phyloP scores from a whole-genome alignment of 257 asterid species.

The Solanum phureja region DNA sequence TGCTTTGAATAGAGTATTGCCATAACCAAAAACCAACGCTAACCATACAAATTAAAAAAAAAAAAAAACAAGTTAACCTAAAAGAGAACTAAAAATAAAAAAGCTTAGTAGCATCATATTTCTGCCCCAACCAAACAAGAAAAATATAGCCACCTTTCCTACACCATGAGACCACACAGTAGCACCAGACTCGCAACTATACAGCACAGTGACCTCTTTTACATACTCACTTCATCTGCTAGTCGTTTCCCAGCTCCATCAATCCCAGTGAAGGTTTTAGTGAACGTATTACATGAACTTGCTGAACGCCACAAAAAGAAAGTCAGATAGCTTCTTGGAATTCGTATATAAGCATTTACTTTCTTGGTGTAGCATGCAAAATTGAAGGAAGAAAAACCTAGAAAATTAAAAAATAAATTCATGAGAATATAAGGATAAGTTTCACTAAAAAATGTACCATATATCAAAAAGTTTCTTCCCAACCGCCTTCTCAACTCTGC shows the following conservation, averaged over 20 bases:
- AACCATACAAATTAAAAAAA: not conserved
- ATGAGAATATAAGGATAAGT: not conserved
- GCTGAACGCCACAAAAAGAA: slow-evolving; percentile 34
- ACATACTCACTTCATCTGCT: slow-evolving; percentile 88
- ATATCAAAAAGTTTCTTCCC: slow-evolving; percentile 61
- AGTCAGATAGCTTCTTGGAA: not conserved
- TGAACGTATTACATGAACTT: slow-evolving; percentile 75
- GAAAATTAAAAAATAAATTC: not conserved
- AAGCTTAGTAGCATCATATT: not conserved
- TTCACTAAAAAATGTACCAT: slow-evolving; percentile 30
- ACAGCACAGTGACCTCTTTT: not conserved
- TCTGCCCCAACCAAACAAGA: not conserved
- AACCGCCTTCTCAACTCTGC: slow-evolving; percentile 73
- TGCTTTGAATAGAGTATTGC: not conserved
- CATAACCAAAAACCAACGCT: not conserved
- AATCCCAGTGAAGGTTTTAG: slow-evolving; percentile 87
- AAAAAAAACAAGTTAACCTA: not conserved
- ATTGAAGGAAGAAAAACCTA: not conserved
- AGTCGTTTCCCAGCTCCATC: slow-evolving; percentile 87
- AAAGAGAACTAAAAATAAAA: not conserved
- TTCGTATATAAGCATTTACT: not conserved
- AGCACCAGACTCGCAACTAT: not conserved
- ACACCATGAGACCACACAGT: not conserved
- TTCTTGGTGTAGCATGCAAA: not conserved
- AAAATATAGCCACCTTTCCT: not conserved